A percentile compares a stretch with the other conserved stretches of the same genome.
Evolutionary conservation across 2,329 filamentous ascomycete species (phyloP).

Genomic region (Ophiosphaerella narmari): DNA sequence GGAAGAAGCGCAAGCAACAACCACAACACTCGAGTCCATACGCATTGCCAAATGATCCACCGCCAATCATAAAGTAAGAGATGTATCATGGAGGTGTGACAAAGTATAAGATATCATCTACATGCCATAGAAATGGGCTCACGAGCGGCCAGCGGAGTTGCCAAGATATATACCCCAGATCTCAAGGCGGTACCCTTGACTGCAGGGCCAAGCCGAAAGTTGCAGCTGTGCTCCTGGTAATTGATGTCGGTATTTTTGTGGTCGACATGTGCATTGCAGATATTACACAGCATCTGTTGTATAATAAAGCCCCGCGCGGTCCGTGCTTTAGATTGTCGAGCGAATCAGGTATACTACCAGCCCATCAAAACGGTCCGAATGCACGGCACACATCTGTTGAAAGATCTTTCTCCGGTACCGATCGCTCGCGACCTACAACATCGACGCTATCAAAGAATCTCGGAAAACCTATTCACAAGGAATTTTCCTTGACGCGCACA

Average conservation of each 20-base stretch:
- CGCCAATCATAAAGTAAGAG: constrained; percentile 11
- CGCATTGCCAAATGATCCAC: neutral
- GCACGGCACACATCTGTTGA: neutral
- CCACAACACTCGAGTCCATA: neutral
- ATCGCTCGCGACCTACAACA: too few relatives aligned
- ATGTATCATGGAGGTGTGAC: constrained; percentile 14
- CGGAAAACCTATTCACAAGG: too few relatives aligned
- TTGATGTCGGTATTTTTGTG: neutral
- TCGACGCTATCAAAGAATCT: too few relatives aligned
- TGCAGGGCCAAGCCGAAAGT: too few relatives aligned
- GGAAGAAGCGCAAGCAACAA: constrained; percentile 20
- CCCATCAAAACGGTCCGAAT: neutral
- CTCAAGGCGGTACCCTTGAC: neutral
- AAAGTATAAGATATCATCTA: constrained; percentile 20
- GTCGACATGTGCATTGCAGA: constrained; percentile 1
- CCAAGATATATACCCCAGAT: constrained; percentile 2
- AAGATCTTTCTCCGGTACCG: neutral
- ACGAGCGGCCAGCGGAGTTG: constrained; percentile 9
- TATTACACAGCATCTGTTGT: neutral
- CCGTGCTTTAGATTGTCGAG: neutral
- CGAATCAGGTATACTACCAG: neutral
- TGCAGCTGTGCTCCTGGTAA: neutral
- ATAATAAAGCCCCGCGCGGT: neutral
- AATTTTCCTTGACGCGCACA: too few relatives aligned
- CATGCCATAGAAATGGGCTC: constrained; percentile 16